Conservation (phyloP, 495 filamentous ascomycete genomes). For the Penicillium ucsense region DNA sequence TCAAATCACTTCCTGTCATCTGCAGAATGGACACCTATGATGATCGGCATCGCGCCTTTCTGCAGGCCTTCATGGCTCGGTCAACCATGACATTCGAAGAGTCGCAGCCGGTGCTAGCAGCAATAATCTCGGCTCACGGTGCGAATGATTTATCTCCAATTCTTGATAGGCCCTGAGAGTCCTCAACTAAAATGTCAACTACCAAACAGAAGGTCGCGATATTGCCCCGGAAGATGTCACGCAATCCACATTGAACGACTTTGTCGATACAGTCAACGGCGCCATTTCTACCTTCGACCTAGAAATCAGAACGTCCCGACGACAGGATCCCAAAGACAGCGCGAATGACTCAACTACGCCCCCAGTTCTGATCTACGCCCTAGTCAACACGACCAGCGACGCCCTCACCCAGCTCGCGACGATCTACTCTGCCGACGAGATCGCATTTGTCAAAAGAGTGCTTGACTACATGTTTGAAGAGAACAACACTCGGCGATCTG, state of each 20-base stretch:
- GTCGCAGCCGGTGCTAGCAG: constrained; percentile 62
- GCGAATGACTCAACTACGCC: constrained; percentile 2
- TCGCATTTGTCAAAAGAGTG: constrained; percentile 77
- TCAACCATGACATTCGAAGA: constrained; percentile 67
- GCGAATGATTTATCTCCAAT: neutral
- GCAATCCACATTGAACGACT: constrained; percentile 54
- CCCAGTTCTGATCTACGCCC: constrained; percentile 48
- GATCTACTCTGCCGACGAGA: constrained; percentile 68
- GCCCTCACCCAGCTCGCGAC: constrained; percentile 81
- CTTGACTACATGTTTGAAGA: constrained; percentile 89
- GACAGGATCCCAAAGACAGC: constrained; percentile 40
- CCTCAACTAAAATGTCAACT: neutral
- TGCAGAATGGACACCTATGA: constrained; percentile 26
- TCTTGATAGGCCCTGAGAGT: neutral
- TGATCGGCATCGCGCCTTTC: constrained; percentile 80
- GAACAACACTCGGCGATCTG: constrained; percentile 63
- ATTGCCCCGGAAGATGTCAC: constrained; percentile 51
- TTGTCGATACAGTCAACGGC: constrained; percentile 57
- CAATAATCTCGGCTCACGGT: constrained; percentile 55
- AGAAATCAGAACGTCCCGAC: constrained; percentile 65
- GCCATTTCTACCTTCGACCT: constrained; percentile 72
- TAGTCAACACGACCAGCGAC: constrained; percentile 86
- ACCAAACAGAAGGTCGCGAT: constrained; percentile 25
- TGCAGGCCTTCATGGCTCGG: constrained; percentile 79
- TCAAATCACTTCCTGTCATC: neutral